Conservation (phyloP, 2,329 filamentous ascomycete genomes). For the Chaetomiaceae sp. region DNA sequence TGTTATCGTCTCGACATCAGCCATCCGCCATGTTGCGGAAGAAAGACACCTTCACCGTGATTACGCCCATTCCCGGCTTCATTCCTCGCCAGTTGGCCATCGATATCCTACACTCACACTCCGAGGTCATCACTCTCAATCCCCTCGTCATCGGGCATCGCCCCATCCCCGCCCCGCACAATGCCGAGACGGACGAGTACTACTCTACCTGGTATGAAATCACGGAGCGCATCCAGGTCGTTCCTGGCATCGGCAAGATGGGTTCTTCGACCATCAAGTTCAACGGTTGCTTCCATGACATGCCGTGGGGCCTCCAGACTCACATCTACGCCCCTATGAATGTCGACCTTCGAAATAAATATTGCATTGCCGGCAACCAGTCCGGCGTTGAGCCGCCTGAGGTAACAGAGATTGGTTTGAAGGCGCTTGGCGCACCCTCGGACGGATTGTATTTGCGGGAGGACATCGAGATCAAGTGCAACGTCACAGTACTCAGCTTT, state of each 20-base stretch:
- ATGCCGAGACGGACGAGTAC: constrained; percentile 65
- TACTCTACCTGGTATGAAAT: constrained; percentile 74
- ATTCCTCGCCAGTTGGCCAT: constrained; percentile 68
- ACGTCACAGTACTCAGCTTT: constrained; percentile 59
- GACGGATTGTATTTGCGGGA: constrained; percentile 66
- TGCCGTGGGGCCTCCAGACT: constrained; percentile 67
- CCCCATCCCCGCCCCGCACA: constrained; percentile 61
- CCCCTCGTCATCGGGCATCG: constrained; percentile 62
- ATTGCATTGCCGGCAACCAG: constrained; percentile 65
- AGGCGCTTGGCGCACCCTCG: constrained; percentile 54
- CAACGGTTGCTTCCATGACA: constrained; percentile 67
- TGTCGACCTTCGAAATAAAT: constrained; percentile 64
- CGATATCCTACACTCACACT: constrained; percentile 67
- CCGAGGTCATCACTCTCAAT: constrained; percentile 67
- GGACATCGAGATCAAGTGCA: constrained; percentile 68
- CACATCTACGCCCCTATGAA: constrained; percentile 66
- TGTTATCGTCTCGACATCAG: background rate
- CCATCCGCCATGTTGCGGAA: constrained; percentile 49
- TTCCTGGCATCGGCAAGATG: constrained; percentile 62
- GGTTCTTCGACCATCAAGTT: constrained; percentile 64
- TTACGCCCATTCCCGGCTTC: constrained; percentile 65
- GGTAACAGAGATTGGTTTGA: constrained; percentile 56
- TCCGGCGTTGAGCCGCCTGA: constrained; percentile 60
- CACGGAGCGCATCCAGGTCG: constrained; percentile 61
- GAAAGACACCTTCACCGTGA: constrained; percentile 62